A percentile compares a stretch with the other conserved stretches of the same genome.
Evolutionary conservation across 352 stramenopile species (phyloP).

Genomic region (Nothophytophthora sp.): DNA sequence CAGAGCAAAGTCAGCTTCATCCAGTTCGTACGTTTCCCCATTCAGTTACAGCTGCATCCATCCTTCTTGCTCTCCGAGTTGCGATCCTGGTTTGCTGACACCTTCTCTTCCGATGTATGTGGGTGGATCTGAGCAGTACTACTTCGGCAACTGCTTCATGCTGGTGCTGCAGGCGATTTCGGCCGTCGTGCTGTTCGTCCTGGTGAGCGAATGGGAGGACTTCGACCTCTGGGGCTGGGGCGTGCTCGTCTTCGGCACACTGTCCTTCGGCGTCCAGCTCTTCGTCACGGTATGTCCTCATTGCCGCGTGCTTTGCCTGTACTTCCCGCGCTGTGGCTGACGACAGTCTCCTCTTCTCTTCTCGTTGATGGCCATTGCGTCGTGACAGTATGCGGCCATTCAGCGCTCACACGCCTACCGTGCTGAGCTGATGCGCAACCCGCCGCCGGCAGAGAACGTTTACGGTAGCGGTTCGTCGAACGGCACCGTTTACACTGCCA

Average conservation of each 20-base stretch:
- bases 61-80: not conserved
- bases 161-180: slow-evolving; percentile 73
- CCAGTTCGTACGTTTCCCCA: slow-evolving; percentile 64
- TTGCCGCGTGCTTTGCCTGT: too few species aligned
- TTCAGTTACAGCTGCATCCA: not conserved
- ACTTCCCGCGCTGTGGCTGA: too few species aligned
- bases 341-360: not conserved
- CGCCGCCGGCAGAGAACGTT: slow-evolving; percentile 73
- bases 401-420: slow-evolving; percentile 77
- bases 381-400: slow-evolving; percentile 63
- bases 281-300: slow-evolving; percentile 63
- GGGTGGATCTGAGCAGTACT: slow-evolving; percentile 48
- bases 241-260: slow-evolving; percentile 65
- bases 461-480: slow-evolving; percentile 47
- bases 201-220: slow-evolving; percentile 78
- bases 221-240: slow-evolving; percentile 76
- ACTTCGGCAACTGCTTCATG: slow-evolving; percentile 90
- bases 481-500: slow-evolving; percentile 66
- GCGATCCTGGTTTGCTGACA: not conserved
- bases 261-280: slow-evolving; percentile 71
- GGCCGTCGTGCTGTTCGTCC: slow-evolving; percentile 67
- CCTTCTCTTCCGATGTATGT: not conserved
- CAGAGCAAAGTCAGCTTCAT: slow-evolving; percentile 90
- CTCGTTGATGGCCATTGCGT: not conserved
- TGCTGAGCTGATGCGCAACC: slow-evolving; percentile 85